phyloP scores from a whole-genome alignment of 2,329 filamentous ascomycete genomes.

The Ophidiomyces ophidiicola region DNA sequence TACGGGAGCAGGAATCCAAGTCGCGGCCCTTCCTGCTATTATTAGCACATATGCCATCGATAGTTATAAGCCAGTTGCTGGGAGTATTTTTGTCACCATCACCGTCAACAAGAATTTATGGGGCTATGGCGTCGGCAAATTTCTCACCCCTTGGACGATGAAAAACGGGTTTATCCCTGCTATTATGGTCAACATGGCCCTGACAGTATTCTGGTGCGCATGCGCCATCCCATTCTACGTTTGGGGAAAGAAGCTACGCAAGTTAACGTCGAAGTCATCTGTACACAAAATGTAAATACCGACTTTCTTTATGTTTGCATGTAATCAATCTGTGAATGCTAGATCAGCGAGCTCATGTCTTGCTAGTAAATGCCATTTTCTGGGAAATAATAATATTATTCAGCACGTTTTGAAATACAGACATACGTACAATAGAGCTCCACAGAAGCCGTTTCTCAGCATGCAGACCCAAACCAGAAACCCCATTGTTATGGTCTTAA shows the following conservation, averaged over 20 bases:
- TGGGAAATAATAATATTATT: too few relatives aligned
- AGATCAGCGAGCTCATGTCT: too few relatives aligned
- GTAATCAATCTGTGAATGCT: too few relatives aligned
- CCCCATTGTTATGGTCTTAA: too few relatives aligned
- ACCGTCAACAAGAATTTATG: conserved; percentile 54
- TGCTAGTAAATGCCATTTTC: too few relatives aligned
- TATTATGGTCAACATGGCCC: conserved; percentile 48
- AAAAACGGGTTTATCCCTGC: conserved; percentile 42
- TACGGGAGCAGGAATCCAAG: conserved; percentile 45
- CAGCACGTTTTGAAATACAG: too few relatives aligned
- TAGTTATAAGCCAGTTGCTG: conserved; percentile 51
- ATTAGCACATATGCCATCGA: conserved; percentile 48
- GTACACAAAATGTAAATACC: conserved; percentile 40
- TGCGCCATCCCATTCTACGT: conserved; percentile 46
- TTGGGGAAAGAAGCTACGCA: conserved; percentile 46
- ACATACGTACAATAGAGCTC: too few relatives aligned
- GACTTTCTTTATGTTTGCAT: conserved; percentile 7
- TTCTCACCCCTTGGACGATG: conserved; percentile 43
- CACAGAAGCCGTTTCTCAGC: too few relatives aligned
- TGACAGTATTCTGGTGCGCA: conserved; percentile 43
- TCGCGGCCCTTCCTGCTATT: conserved; percentile 49
- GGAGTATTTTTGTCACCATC: conserved; percentile 47
- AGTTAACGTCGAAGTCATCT: conserved; percentile 44
- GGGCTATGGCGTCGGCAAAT: conserved; percentile 49
- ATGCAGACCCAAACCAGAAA: too few relatives aligned